These are phyloP conservation scores for Rhizomucor pusillus DNA, from an alignment of 371 early-diverging fungal genomes.

Conservation along the genomic window DNA sequence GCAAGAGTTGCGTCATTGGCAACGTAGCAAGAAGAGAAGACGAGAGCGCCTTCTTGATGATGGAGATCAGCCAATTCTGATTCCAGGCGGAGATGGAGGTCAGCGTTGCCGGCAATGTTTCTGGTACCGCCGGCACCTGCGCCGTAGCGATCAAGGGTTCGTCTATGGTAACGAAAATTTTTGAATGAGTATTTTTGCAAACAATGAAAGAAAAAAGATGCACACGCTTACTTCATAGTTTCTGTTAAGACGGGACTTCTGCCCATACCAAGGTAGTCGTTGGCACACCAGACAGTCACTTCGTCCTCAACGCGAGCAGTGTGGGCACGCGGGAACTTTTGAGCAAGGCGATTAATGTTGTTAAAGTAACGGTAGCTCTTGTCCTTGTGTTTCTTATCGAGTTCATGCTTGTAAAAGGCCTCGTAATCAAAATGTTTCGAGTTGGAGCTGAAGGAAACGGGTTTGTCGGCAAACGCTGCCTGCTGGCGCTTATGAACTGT, in stretches of 20 bases:
- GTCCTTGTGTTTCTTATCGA: constrained; percentile 95
- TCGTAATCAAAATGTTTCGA: constrained; percentile 85
- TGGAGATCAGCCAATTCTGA: constrained; percentile 90
- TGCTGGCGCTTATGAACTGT: background rate
- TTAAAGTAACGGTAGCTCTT: constrained; percentile 98
- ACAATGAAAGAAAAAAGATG: background rate
- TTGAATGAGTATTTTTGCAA: constrained; percentile 1
- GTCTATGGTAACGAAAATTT: constrained; percentile 26
- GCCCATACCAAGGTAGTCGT: constrained; percentile 97
- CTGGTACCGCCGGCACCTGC: constrained; percentile 99
- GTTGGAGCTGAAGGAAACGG: constrained; percentile 43
- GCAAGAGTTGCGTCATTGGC: constrained; percentile 97
- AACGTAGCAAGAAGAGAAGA: constrained; percentile 98
- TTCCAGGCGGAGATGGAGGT: constrained; percentile 92
- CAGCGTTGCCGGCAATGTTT: constrained; percentile 98
- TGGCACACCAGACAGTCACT: constrained; percentile 98
- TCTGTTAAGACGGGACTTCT: constrained; percentile 84
- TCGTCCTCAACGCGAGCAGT: constrained; percentile 80
- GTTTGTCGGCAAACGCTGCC: constrained; percentile 13
- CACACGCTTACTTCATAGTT: constrained; percentile 76
- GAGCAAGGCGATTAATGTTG: constrained; percentile 97
- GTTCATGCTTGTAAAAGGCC: constrained; percentile 71
- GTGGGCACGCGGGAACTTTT: constrained; percentile 91
- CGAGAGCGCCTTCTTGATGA: constrained; percentile 89
- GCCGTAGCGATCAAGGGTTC: constrained; percentile 91